These are phyloP conservation scores for Dalechampia spathulata DNA, from an alignment of 441 rosid genomes.

Conservation along the genomic window DNA sequence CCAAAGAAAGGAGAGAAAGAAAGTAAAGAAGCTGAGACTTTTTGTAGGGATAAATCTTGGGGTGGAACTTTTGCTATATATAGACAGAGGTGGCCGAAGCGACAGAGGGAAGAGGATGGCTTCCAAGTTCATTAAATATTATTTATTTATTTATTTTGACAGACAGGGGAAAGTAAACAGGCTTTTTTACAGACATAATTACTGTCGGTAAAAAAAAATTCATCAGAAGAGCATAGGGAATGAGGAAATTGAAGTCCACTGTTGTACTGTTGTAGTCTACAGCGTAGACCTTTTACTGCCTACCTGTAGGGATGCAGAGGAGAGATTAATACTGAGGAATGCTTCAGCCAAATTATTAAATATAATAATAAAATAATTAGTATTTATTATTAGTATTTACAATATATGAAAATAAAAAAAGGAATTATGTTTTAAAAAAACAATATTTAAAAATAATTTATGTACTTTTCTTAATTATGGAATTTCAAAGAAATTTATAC, in stretches of 20 bases:
- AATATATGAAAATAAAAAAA: no score
- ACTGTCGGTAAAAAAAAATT: slow-evolving; percentile 11
- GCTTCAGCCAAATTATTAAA: no score
- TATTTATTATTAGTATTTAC: no score
- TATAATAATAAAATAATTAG: no score
- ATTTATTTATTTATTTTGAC: not conserved
- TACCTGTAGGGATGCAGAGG: slow-evolving; percentile 6
- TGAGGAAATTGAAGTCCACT: slow-evolving; percentile 24
- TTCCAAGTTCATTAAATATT: not conserved
- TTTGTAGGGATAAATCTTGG: slow-evolving; percentile 1
- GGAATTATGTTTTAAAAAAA: no score
- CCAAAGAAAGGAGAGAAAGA: no score
- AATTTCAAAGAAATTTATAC: no score
- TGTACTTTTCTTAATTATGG: no score
- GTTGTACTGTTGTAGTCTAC: slow-evolving; percentile 8
- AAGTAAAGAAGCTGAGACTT: not conserved
- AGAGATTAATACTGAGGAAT: not conserved
- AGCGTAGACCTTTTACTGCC: slow-evolving; percentile 5
- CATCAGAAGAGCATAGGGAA: slow-evolving; percentile 8
- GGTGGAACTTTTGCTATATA: slow-evolving; percentile 16
- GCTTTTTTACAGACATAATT: slow-evolving; percentile 14
- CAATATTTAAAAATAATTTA: no score
- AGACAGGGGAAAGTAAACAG: slow-evolving; percentile 9
- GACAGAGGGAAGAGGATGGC: not conserved
- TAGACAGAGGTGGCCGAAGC: slow-evolving; percentile 5